Conservation (phyloP, 805 yeast species). For the Starmerella kuoi region DNA sequence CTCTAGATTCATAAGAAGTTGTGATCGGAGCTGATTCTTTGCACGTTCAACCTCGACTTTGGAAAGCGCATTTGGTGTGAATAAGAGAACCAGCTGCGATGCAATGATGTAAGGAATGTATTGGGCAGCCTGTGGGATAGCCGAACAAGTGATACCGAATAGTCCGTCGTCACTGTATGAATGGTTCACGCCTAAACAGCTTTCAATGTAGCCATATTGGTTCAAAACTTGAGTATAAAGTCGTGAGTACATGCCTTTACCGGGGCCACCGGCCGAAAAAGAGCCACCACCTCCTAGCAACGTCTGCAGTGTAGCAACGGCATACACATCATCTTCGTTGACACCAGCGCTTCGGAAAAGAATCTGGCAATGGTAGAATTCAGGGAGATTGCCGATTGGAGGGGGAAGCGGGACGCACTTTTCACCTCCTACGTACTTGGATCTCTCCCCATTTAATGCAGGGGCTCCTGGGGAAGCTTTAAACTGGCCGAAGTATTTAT, state of each 20-base stretch:
- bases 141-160: conserved; percentile 76
- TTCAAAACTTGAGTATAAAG: conserved; percentile 83
- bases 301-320: conserved; percentile 79
- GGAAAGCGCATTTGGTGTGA: conserved; percentile 48
- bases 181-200: conserved; percentile 78
- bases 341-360: conserved; percentile 83
- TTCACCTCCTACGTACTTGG: conserved; percentile 52
- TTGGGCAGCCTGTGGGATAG: conserved; percentile 76
- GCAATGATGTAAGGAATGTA: conserved; percentile 70
- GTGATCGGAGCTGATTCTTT: conserved; percentile 78
- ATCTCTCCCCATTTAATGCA: conserved; percentile 21
- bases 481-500: conserved; percentile 55
- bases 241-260: conserved; percentile 96
- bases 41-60: conserved; percentile 74
- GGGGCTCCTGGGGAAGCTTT: conserved; percentile 20
- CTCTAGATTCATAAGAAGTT: conserved; percentile 84
- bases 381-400: conserved; percentile 58
- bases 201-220: conserved; percentile 82
- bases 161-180: conserved; percentile 82
- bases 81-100: conserved; percentile 43
- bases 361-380: conserved; percentile 71
- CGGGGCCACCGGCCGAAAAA: conserved; percentile 97
- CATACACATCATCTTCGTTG: conserved; percentile 74
- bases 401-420: conserved; percentile 40
- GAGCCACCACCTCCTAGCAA: conserved; percentile 95